phyloP scores from a whole-genome alignment of 352 stramenopile genomes.

The Pythium apleroticum region DNA sequence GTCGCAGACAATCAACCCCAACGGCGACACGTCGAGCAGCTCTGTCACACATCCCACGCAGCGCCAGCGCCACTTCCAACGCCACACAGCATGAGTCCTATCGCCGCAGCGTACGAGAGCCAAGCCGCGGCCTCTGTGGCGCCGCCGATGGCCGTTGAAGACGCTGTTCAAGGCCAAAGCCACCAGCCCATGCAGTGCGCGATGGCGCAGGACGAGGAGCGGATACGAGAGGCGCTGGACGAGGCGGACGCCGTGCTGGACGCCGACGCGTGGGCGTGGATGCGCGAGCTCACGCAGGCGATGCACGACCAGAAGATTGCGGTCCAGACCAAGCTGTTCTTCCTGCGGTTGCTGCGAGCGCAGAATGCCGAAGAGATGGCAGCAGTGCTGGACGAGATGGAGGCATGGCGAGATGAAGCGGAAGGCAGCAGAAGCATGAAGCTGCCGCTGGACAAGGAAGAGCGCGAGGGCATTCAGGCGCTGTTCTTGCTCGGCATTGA shows the following conservation, averaged over 20 bases:
- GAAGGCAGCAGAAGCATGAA: not conserved
- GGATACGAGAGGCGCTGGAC: conserved; percentile 19
- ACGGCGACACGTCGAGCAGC: not conserved
- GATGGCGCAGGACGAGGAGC: conserved; percentile 8
- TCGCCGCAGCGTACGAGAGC: not conserved
- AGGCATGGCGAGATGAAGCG: conserved; percentile 11
- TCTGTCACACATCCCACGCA: not conserved
- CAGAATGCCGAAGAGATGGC: not conserved
- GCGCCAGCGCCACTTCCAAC: too few species aligned
- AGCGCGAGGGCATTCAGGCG: conserved; percentile 21
- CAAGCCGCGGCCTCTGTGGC: not conserved
- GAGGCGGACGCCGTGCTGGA: conserved; percentile 19
- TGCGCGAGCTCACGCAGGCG: conserved; percentile 14
- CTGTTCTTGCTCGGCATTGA: conserved; percentile 26
- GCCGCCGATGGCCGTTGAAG: not conserved
- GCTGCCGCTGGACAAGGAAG: conserved; percentile 3
- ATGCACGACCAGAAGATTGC: conserved; percentile 13
- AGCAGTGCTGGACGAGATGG: conserved; percentile 17
- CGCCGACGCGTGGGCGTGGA: conserved; percentile 16
- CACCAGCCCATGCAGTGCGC: conserved; percentile 11
- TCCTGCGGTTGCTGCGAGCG: conserved; percentile 19
- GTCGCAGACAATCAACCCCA: conserved; percentile 1
- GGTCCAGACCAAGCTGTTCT: conserved; percentile 22
- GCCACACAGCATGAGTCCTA: conserved; percentile 15
- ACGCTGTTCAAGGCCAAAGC: not conserved